phyloP scores from a whole-genome alignment of 441 rosid genomes.

The Gossypium schwendimanii region DNA sequence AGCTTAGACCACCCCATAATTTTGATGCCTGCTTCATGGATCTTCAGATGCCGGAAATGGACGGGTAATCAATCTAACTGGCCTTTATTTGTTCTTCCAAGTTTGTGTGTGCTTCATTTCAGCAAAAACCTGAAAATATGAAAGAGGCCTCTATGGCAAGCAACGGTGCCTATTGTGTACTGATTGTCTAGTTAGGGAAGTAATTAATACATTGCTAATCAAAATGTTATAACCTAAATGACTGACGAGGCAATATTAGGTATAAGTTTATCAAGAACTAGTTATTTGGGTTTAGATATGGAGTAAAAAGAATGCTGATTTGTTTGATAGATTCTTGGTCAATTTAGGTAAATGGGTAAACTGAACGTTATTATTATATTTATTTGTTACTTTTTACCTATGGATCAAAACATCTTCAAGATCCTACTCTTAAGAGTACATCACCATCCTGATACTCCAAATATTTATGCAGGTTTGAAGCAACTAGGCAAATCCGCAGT shows the following conservation, averaged over 20 bases:
- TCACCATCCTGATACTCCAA: constrained; percentile 2
- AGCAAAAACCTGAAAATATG: background rate
- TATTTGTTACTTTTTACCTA: background rate
- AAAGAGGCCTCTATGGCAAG: background rate
- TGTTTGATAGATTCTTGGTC: background rate
- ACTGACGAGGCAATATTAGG: background rate
- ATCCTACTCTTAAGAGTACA: background rate
- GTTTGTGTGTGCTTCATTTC: background rate
- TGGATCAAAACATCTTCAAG: background rate
- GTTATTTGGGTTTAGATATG: background rate
- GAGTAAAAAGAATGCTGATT: background rate
- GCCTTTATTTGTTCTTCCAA: background rate
- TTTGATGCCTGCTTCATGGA: constrained; percentile 97
- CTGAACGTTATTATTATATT: background rate
- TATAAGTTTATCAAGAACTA: background rate
- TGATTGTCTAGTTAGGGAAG: background rate
- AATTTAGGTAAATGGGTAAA: background rate
- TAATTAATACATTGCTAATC: background rate
- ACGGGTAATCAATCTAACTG: constrained; percentile 50
- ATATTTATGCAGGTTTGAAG: constrained; percentile 57
- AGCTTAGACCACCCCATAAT: constrained; percentile 73
- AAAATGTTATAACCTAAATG: background rate
- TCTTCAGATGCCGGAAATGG: constrained; percentile 98
- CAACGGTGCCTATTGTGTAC: background rate
- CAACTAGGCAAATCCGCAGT: constrained; percentile 63